A percentile compares a stretch with the other conserved stretches of the same genome.
Evolutionary conservation across 768 basidiomycete genomes (phyloP).

Genomic region (Mycena indigotica): DNA sequence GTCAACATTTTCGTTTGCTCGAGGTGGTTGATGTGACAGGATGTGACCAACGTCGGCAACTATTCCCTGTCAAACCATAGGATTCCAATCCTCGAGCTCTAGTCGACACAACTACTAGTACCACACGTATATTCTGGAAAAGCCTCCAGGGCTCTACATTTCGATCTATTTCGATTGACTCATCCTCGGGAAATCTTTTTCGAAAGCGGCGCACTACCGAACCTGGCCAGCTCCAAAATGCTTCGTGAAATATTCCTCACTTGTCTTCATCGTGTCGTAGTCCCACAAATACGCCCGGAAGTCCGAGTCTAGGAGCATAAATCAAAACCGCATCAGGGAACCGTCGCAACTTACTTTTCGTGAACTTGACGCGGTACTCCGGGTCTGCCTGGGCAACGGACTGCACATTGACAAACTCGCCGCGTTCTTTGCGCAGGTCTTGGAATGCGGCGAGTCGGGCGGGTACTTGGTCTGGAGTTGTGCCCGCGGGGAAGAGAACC

Average conservation of each 20-base stretch:
- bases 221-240: conserved; percentile 5
- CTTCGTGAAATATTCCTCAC: conserved; percentile 2
- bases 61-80: too few relatives aligned
- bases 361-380: not conserved
- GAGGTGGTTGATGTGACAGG: too few relatives aligned
- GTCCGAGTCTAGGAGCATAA: not conserved
- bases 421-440: conserved; percentile 12
- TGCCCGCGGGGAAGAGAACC: conserved; percentile 11
- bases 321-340: too few relatives aligned
- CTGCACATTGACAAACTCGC: conserved; percentile 9
- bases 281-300: not conserved
- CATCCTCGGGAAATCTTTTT: not conserved
- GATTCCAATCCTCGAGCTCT: too few relatives aligned
- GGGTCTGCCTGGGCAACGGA: conserved; percentile 5
- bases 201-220: conserved; percentile 1
- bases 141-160: not conserved
- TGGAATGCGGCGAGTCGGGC: conserved; percentile 11
- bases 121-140: too few relatives aligned
- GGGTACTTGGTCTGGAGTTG: conserved; percentile 6
- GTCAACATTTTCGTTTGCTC: too few relatives aligned
- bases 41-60: too few relatives aligned
- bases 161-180: conserved; percentile 1
- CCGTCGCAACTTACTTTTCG: not conserved
- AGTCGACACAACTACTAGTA: too few relatives aligned
- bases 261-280: conserved; percentile 8